Evolutionary conservation across 352 stramenopile genomes (phyloP).

Genomic region (Phytophthora crassamura): DNA sequence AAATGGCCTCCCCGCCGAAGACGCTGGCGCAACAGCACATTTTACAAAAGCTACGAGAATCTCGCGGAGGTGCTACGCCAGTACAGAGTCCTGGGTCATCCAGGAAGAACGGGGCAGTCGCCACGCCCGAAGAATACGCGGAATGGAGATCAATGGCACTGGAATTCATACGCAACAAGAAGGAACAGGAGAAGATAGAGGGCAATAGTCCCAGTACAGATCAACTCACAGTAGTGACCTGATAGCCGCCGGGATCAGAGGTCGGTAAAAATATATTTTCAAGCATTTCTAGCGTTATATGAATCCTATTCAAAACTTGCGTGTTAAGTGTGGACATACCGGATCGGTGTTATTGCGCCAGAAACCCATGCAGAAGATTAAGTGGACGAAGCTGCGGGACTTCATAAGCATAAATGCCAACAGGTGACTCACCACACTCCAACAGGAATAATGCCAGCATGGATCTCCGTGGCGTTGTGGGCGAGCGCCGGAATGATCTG

Average conservation of each 20-base stretch:
- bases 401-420: no score
- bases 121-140: constrained; percentile 40
- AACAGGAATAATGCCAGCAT: background rate
- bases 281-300: no score
- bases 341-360: no score
- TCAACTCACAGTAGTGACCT: constrained; percentile 12
- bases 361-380: no score
- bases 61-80: constrained; percentile 3
- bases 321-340: no score
- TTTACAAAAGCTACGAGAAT: constrained; percentile 27
- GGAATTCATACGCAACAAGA: constrained; percentile 41
- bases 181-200: constrained; percentile 19
- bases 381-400: no score
- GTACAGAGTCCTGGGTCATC: constrained; percentile 3
- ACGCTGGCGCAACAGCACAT: constrained; percentile 29
- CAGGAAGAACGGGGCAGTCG: constrained; percentile 6
- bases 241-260: no score
- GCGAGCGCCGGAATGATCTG: constrained; percentile 92
- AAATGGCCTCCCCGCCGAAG: constrained; percentile 15
- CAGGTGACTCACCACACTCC: no score
- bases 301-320: no score
- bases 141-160: constrained; percentile 39
- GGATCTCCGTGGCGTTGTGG: constrained; percentile 78
- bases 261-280: no score
- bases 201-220: background rate